Base-by-base conservation (phyloP, 164 flowering plant genomes). In the Santalum album region DNA sequence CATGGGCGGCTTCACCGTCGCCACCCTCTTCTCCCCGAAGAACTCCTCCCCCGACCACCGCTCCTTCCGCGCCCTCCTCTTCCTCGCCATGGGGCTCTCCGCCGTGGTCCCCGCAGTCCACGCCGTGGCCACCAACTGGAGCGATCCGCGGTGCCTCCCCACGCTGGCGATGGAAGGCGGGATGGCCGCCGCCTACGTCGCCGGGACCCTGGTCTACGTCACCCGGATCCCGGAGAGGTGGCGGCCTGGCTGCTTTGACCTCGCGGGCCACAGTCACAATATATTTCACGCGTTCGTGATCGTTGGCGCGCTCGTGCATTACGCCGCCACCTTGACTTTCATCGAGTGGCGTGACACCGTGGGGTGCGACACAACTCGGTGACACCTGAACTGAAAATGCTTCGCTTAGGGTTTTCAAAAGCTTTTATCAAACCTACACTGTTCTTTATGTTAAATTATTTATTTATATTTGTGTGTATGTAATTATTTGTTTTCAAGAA, bases 221-320 rank as follows among this genome's bases (percentile, higher is more conserved):
- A 74, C 61, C 39, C 54, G 95, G 68, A 56, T 88, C 6, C 98
- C 98, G 1, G 98, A 88, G 72, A 74, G 81, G 53, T 84, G 80
- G 82, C 75, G 53, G 50, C 98, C 98, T 0, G 98, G 98, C 1
- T 65, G 75, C 73, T 91, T 91, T 55, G 98, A 91, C 49, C 58
- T 87, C 3, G 82, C 86, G 0, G 98, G 98, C 0, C 96, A 91
- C 20, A 91, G 98, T 36, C 98, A 88, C 62, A 96, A 91, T 64
- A 78, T 88, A 7, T 90, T 90, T 36, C 98, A 90, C 65, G 72
- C 82, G 1, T 75, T 90, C 44, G 96, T 90, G 62, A 68, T 88
- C 43, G 23, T 76, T 62, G 98, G 96, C 4, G 98, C 98, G 0
- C 61, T 91, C 57, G 79, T 90, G 0, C 98, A 91, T 56, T 90